Conservation (phyloP, 257 asterid species). For the Lycium barbarum region DNA sequence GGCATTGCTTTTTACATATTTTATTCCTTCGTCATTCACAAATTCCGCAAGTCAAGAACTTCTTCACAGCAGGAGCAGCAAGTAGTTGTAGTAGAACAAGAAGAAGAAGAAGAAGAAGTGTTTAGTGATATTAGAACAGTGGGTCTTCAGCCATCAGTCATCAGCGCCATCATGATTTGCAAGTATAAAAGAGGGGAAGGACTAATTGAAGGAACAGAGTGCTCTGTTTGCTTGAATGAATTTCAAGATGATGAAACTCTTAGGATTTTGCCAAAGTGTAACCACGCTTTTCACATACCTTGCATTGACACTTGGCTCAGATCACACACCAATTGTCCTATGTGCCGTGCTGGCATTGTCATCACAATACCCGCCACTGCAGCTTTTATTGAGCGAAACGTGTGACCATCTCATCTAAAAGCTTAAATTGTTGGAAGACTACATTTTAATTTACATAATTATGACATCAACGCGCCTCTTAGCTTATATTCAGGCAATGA, state of each 20-base stretch:
- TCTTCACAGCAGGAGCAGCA: slow-evolving; percentile 10
- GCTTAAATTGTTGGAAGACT: neutral
- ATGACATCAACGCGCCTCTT: neutral
- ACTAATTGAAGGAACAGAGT: slow-evolving; percentile 65
- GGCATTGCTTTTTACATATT: slow-evolving; percentile 49
- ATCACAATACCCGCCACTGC: neutral
- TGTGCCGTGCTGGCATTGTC: slow-evolving; percentile 62
- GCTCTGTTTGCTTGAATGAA: slow-evolving; percentile 80
- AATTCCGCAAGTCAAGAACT: slow-evolving; percentile 33
- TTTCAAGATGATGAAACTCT: slow-evolving; percentile 71
- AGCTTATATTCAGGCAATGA: neutral
- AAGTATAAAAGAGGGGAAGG: slow-evolving; percentile 70
- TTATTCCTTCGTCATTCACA: slow-evolving; percentile 51
- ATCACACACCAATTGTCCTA: slow-evolving; percentile 82
- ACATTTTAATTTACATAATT: neutral
- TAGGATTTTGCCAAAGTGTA: slow-evolving; percentile 71
- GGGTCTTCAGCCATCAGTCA: slow-evolving; percentile 68
- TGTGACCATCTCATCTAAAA: neutral
- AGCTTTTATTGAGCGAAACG: neutral
- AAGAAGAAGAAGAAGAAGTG: slow-evolving; percentile 25
- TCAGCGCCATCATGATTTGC: slow-evolving; percentile 59
- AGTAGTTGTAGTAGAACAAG: neutral
- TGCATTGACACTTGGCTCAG: slow-evolving; percentile 88
- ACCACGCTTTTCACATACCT: slow-evolving; percentile 77
- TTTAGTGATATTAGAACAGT: slow-evolving; percentile 56